Base-by-base conservation (phyloP, 352 stramenopile species). In the Pythium vanterpoolii region DNA sequence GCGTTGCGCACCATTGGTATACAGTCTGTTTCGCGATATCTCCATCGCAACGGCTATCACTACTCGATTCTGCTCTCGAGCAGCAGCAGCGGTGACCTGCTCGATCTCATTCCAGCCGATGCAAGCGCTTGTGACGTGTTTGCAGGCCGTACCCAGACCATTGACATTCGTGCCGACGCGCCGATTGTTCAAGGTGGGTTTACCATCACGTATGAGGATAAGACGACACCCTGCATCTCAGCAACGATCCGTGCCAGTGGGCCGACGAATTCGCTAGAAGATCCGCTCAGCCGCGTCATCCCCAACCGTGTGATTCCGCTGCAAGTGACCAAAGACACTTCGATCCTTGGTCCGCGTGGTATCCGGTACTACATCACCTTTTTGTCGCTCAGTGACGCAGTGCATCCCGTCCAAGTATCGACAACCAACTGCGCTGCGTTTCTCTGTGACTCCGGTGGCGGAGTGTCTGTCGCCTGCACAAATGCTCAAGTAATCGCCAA, bases 1-100 rank as follows among this genome's bases (percentile, higher is more conserved):
- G 56, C 75, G 28, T 43, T 92, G 3, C 69, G 73, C 18, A 90
- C 79, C 3, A 85, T 90, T 26, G 79, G 79, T 3, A 72, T 92
- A 39, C 64, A 44, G 5, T 64, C 59, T 0, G 56, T 87, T 8
- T 55, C 56, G 5, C 52, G 77, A 28, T 19, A 38, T 0, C 56
- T 38, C 4, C 39, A 64, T 1, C 60, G 56, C 0, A 86, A 82
- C 48, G 83, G 83, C 0, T 87, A 74, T 69, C 76, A 76, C 4
- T 89, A 88, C 30, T 45, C 46, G 0, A 61, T 93, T 13, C 46
- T 54, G 28, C 84, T 90, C 47, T 65, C 60, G 1, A 52, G 33
- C 13, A 59, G 77, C 54, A 85, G 76, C 46, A 83, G 72, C 26
- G 60, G 56, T 16, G 68, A 86, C 39, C 44, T 90, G 24, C 53